phyloP scores from a whole-genome alignment of 2,329 filamentous ascomycete genomes.

The Scolecobasidium constrictum region DNA sequence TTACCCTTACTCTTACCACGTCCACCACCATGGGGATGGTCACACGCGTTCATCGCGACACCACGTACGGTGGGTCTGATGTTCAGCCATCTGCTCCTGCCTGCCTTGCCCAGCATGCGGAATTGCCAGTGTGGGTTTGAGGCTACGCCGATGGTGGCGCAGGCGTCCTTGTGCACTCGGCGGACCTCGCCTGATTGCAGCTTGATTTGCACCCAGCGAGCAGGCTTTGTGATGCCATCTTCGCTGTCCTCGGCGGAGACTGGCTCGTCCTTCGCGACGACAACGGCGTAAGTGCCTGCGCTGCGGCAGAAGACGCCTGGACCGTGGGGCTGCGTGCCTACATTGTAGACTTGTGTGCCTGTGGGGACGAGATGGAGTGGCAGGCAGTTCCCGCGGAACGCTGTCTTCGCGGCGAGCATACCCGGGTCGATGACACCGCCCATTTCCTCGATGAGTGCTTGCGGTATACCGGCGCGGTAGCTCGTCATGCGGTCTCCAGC shows the following conservation, averaged over 20 bases:
- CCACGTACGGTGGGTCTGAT: constrained; percentile 92
- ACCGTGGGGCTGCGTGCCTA: constrained; percentile 62
- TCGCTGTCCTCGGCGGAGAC: constrained; percentile 41
- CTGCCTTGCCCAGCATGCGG: constrained; percentile 85
- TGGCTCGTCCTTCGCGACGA: constrained; percentile 68
- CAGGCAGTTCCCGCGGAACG: constrained; percentile 87
- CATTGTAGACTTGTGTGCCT: constrained; percentile 84
- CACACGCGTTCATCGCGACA: constrained; percentile 95
- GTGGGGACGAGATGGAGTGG: constrained; percentile 93
- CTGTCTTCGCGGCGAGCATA: constrained; percentile 89
- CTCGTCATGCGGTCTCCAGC: constrained; percentile 88
- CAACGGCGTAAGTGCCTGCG: constrained; percentile 81
- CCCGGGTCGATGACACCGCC: constrained; percentile 87
- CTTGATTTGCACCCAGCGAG: constrained; percentile 71
- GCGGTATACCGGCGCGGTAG: constrained; percentile 80
- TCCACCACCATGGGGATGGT: constrained; percentile 98
- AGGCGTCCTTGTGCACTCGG: constrained; percentile 81
- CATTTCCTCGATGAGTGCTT: constrained; percentile 81
- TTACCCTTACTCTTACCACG: constrained; percentile 99
- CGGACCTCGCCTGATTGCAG: constrained; percentile 90
- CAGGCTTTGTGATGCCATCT: constrained; percentile 52
- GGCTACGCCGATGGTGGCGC: constrained; percentile 85
- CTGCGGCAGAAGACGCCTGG: constrained; percentile 88
- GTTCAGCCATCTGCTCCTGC: constrained; percentile 84
- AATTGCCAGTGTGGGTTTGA: constrained; percentile 93